Conservation (phyloP, 2,329 filamentous ascomycete genomes). For the Penicillium sp. region DNA sequence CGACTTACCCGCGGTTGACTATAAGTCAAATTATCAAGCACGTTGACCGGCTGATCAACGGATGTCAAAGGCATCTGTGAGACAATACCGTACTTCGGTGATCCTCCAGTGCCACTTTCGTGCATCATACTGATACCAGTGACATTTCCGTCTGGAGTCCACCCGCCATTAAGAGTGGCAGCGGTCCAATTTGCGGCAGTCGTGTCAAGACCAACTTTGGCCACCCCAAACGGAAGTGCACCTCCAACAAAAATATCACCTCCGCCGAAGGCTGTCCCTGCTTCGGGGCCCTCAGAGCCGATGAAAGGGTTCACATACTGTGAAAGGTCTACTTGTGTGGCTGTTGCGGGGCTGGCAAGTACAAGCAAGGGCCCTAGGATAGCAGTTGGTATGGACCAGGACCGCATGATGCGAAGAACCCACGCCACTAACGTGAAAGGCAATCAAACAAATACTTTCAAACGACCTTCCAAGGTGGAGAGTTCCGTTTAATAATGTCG, state of each 20-base stretch:
- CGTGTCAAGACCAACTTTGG: constrained; percentile 46
- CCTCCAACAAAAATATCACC: constrained; percentile 49
- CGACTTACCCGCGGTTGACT: constrained; percentile 59
- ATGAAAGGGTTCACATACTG: constrained; percentile 51
- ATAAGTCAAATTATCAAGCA: constrained; percentile 44
- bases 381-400: background rate
- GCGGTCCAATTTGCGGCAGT: constrained; percentile 38
- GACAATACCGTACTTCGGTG: constrained; percentile 43
- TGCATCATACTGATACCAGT: constrained; percentile 55
- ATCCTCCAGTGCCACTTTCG: constrained; percentile 51
- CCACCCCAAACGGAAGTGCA: constrained; percentile 48
- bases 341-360: background rate
- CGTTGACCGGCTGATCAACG: constrained; percentile 42
- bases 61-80: constrained; percentile 40
- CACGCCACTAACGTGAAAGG: too few species aligned
- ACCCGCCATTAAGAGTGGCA: constrained; percentile 46
- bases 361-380: constrained; percentile 2
- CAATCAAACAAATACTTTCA: too few species aligned
- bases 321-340: constrained; percentile 27
- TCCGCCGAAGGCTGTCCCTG: constrained; percentile 42
- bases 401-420: background rate
- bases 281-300: constrained; percentile 49
- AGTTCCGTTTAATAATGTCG: too few species aligned
- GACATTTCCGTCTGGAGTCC: constrained; percentile 52
- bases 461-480: too few species aligned